phyloP scores from a whole-genome alignment of 2,329 filamentous ascomycete species.

The Nothophoma quercina region DNA sequence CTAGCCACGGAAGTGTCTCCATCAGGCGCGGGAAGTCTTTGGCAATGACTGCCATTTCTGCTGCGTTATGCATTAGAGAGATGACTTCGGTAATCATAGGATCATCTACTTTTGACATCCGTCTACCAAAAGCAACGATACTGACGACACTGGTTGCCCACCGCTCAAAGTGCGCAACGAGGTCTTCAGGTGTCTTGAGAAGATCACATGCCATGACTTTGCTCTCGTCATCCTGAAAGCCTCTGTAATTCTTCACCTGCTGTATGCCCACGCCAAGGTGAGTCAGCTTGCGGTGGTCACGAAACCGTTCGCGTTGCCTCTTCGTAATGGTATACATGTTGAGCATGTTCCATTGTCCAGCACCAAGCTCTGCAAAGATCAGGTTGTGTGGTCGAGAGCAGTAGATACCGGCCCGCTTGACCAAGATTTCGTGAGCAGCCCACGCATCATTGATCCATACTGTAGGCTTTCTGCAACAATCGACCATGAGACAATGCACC shows the following conservation, averaged over 20 bases:
- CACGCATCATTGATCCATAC: constrained; percentile 56
- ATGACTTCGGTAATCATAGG: constrained; percentile 68
- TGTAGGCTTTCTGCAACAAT: constrained; percentile 39
- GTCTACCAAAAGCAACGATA: constrained; percentile 64
- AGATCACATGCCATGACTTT: constrained; percentile 60
- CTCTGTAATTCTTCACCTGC: constrained; percentile 60
- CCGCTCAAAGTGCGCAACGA: constrained; percentile 63
- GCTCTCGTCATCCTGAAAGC: constrained; percentile 68
- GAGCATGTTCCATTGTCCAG: constrained; percentile 46
- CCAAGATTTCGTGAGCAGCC: constrained; percentile 62
- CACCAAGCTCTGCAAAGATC: constrained; percentile 52
- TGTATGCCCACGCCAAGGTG: constrained; percentile 54
- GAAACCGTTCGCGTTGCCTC: constrained; percentile 41
- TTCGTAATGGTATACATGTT: constrained; percentile 45
- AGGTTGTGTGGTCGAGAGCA: constrained; percentile 59
- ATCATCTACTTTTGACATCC: constrained; percentile 60
- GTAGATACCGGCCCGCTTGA: constrained; percentile 61
- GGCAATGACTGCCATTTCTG: constrained; percentile 59
- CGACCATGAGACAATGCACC: too few relatives aligned
- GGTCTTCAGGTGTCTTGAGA: constrained; percentile 54
- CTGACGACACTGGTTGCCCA: constrained; percentile 63
- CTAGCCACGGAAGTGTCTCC: constrained; percentile 60
- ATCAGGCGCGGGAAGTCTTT: constrained; percentile 66
- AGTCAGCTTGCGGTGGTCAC: constrained; percentile 43
- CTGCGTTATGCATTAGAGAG: constrained; percentile 64